phyloP scores from a whole-genome alignment of 108 stramenopile genomes.

The Skeletonema costatum region DNA sequence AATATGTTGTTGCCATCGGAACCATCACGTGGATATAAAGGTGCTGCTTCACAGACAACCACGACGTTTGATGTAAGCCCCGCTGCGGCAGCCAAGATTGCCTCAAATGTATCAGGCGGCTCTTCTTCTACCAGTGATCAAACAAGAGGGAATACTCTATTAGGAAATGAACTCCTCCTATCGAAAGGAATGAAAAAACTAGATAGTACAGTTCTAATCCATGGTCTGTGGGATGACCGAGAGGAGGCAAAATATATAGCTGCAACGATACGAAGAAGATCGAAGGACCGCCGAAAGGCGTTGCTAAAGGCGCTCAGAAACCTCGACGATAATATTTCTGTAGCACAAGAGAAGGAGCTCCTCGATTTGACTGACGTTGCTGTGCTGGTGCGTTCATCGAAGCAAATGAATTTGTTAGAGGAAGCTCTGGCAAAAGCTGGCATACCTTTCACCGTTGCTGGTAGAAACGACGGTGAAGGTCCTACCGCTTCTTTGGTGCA shows the following conservation, averaged over 20 bases:
- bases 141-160: constrained; percentile 14
- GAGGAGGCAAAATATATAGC: constrained; percentile 66
- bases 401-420: constrained; percentile 45
- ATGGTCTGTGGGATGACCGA: constrained; percentile 59
- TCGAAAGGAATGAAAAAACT: constrained; percentile 43
- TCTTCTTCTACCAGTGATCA: not conserved
- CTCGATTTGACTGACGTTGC: constrained; percentile 56
- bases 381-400: constrained; percentile 54
- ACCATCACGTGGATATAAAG: not conserved
- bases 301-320: constrained; percentile 36
- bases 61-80: constrained; percentile 43
- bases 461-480: constrained; percentile 2
- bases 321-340: constrained; percentile 10
- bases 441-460: constrained; percentile 39
- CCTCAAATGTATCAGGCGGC: constrained; percentile 4
- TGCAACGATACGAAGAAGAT: constrained; percentile 43
- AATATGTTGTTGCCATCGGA: constrained; percentile 38
- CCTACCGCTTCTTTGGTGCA: not conserved
- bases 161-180: constrained; percentile 42
- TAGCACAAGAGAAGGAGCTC: constrained; percentile 10
- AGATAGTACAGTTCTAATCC: constrained; percentile 46
- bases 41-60: not conserved
- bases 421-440: constrained; percentile 41
- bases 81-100: constrained; percentile 40
- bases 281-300: constrained; percentile 38